Conservation (phyloP, 2,329 filamentous ascomycete genomes). For the Colletotrichum simmondsii region DNA sequence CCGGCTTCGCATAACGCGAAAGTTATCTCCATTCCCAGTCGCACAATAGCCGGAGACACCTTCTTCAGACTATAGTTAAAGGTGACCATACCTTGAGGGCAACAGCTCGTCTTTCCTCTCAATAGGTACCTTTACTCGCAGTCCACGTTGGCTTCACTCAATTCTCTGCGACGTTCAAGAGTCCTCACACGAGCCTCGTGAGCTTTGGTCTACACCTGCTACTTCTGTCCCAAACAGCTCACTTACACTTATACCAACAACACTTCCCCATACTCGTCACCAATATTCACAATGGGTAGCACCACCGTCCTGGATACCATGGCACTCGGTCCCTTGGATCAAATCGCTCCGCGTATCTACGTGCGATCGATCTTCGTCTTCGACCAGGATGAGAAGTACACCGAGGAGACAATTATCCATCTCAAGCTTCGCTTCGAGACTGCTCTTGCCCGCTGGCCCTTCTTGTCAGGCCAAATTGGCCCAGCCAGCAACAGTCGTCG, state of each 20-base stretch:
- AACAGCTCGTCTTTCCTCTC: not conserved
- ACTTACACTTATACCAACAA: not conserved
- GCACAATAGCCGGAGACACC: no score
- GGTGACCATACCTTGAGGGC: not conserved
- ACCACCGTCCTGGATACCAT: not conserved
- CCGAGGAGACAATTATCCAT: not conserved
- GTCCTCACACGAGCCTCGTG: not conserved
- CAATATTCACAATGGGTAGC: not conserved
- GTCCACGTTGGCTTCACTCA: not conserved
- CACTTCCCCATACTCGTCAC: not conserved
- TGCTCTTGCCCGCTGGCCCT: conserved; percentile 14
- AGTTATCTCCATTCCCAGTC: not conserved
- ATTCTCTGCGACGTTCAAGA: not conserved
- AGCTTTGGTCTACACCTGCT: conserved; percentile 9
- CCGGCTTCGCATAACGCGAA: not conserved
- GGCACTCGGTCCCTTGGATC: conserved; percentile 5
- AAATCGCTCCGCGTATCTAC: conserved; percentile 29
- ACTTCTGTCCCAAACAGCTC: conserved; percentile 29
- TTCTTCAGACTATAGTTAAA: fast-evolving
- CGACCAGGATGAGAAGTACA: not conserved
- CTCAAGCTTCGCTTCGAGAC: not conserved
- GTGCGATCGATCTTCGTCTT: conserved; percentile 17
- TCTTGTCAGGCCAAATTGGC: conserved; percentile 14
- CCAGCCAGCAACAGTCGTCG: not conserved
- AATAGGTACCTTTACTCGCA: not conserved